Conservation (phyloP, 306 rosid species). For the Spatholobus suberectus region DNA sequence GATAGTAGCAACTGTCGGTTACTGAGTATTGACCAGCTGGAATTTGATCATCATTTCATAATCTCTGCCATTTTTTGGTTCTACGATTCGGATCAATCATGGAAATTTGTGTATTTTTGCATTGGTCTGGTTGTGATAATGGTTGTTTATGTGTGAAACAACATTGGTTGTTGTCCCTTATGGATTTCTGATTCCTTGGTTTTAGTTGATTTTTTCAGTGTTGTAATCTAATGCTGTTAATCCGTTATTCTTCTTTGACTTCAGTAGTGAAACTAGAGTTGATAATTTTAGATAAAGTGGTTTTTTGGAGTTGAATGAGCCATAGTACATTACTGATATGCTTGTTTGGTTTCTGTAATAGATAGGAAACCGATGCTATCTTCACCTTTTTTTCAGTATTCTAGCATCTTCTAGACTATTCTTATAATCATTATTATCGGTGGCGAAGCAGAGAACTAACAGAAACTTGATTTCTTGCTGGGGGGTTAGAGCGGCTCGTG, state of each 20-base stretch:
- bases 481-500: conserved; percentile 30
- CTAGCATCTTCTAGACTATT: not conserved
- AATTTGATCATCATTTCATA: not conserved
- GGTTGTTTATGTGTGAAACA: conserved; percentile 11
- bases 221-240: not conserved
- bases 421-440: not conserved
- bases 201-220: not conserved
- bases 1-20: not conserved
- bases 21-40: not conserved
- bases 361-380: not conserved
- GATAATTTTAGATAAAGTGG: conserved; percentile 2
- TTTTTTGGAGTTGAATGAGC: not conserved
- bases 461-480: not conserved
- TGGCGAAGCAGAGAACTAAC: not conserved
- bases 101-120: conserved; percentile 18
- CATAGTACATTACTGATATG: not conserved
- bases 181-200: not conserved
- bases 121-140: not conserved
- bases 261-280: not conserved
- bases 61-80: not conserved
- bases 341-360: conserved; percentile 18
- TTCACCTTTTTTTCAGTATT: not conserved
- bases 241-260: not conserved
- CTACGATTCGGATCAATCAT: conserved; percentile 36
- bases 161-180: not conserved